A percentile compares a stretch with the other conserved stretches of the same genome.
phyloP scores from a whole-genome alignment of 2,329 filamentous ascomycete genomes.

The Emmonsiellopsis sp. region DNA sequence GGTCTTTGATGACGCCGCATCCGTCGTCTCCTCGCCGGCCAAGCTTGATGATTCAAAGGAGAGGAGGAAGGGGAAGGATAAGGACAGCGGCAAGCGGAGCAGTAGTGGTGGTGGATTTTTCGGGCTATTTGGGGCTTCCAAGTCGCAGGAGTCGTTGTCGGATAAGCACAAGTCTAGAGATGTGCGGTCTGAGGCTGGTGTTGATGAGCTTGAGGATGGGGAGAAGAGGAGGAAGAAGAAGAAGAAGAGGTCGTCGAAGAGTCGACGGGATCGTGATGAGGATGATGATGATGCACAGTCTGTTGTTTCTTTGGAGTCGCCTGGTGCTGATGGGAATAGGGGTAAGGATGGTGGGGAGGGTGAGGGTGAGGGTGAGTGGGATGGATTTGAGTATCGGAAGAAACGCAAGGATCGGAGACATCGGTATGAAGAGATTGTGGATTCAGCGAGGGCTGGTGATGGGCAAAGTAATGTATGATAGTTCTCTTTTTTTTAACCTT shows the following conservation, averaged over 20 bases:
- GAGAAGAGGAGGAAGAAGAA: conserved; percentile 38
- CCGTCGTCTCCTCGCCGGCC: conserved; percentile 26
- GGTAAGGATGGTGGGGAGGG: not conserved
- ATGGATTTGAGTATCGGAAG: conserved; percentile 14
- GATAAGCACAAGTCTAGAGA: conserved; percentile 17
- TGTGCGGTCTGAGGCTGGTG: conserved; percentile 27
- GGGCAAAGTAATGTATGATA: conserved; percentile 3
- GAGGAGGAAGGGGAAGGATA: conserved; percentile 24
- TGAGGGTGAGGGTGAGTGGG: conserved; percentile 16
- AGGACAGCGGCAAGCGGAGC: conserved; percentile 8
- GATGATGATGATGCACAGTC: conserved; percentile 25
- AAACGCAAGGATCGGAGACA: conserved; percentile 20
- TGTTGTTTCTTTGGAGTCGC: too few relatives aligned
- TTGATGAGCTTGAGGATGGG: conserved; percentile 32
- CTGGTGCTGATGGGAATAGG: not conserved
- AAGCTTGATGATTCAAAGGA: conserved; percentile 23
- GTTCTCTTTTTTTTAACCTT: conserved; percentile 13
- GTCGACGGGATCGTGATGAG: conserved; percentile 11
- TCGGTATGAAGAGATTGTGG: conserved; percentile 29
- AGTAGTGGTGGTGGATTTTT: conserved; percentile 23
- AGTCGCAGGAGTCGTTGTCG: conserved; percentile 9
- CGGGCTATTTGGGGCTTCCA: conserved; percentile 25
- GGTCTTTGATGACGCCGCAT: conserved; percentile 26
- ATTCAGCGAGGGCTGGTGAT: conserved; percentile 19
- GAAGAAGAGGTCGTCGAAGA: conserved; percentile 36